phyloP scores from a whole-genome alignment of 371 early-diverging fungal species.

The Circinella umbellata region DNA sequence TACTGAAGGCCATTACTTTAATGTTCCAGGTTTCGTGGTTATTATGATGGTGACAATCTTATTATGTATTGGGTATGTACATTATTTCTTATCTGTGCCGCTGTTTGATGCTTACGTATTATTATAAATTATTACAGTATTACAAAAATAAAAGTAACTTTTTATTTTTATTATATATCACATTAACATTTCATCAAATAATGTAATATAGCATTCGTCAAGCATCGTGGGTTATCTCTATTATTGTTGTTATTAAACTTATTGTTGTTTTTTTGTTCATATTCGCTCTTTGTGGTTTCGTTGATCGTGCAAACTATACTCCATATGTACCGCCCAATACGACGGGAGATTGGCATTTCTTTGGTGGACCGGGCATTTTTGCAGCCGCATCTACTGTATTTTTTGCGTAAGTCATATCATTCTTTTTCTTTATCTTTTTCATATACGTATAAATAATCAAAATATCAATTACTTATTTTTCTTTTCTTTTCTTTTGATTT shows the following conservation, averaged over 20 bases:
- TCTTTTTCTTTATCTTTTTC: too few relatives aligned
- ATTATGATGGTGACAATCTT: conserved; percentile 61
- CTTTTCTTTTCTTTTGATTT: too few relatives aligned
- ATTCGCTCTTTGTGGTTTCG: conserved; percentile 66
- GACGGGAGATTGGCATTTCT: conserved; percentile 54
- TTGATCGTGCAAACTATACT: conserved; percentile 70
- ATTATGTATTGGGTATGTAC: conserved; percentile 63
- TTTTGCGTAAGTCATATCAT: conserved; percentile 46
- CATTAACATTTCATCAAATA: background rate
- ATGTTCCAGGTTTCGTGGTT: conserved; percentile 77
- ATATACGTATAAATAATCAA: too few relatives aligned
- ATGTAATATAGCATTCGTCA: conserved; percentile 56
- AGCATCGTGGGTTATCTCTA: conserved; percentile 72
- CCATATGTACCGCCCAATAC: conserved; percentile 81
- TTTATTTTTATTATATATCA: too few relatives aligned
- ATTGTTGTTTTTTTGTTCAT: conserved; percentile 81
- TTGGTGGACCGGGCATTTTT: conserved; percentile 76
- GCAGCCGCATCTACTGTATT: conserved; percentile 81
- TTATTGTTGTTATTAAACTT: conserved; percentile 77
- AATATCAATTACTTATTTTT: too few relatives aligned
- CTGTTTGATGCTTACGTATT: too few relatives aligned
- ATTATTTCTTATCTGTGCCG: background rate
- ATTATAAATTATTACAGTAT: too few relatives aligned
- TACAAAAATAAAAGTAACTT: too few relatives aligned
- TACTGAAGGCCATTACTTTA: conserved; percentile 64